phyloP scores from a whole-genome alignment of 1,284 basidiomycete species.

The Tausonia pullulans region DNA sequence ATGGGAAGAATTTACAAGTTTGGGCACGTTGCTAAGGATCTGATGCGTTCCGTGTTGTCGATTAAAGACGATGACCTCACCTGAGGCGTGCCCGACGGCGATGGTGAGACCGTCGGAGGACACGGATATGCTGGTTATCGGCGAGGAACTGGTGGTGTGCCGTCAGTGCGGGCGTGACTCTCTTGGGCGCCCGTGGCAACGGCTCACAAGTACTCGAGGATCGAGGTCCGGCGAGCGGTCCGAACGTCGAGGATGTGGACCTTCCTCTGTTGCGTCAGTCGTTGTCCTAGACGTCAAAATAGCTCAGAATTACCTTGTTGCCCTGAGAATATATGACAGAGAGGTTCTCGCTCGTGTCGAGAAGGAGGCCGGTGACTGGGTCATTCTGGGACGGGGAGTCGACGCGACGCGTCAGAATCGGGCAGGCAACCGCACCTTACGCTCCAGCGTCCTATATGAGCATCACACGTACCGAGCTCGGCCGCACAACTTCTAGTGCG shows the following conservation, averaged over 20 bases:
- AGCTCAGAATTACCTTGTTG: no score
- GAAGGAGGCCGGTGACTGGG: background rate
- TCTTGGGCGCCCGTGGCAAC: background rate
- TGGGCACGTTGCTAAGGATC: no score
- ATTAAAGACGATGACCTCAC: background rate
- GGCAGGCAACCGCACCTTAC: no score
- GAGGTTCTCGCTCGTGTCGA: background rate
- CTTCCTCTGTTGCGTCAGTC: background rate
- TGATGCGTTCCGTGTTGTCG: background rate
- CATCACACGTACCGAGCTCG: no score
- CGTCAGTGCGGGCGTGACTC: background rate
- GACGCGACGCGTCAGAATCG: no score
- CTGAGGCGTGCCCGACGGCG: background rate
- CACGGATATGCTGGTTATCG: conserved; percentile 1
- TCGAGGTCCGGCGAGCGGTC: background rate
- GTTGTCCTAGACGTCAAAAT: no score
- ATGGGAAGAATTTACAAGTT: no score
- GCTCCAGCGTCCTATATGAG: no score
- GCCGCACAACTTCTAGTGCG: no score
- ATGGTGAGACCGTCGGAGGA: background rate
- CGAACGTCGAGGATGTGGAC: background rate
- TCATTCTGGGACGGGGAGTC: no score
- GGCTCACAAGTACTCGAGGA: no score
- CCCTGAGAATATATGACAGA: background rate
- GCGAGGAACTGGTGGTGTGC: background rate